Conservation (phyloP, 108 stramenopile species). For the Pseudonitzschia delicatissima region DNA sequence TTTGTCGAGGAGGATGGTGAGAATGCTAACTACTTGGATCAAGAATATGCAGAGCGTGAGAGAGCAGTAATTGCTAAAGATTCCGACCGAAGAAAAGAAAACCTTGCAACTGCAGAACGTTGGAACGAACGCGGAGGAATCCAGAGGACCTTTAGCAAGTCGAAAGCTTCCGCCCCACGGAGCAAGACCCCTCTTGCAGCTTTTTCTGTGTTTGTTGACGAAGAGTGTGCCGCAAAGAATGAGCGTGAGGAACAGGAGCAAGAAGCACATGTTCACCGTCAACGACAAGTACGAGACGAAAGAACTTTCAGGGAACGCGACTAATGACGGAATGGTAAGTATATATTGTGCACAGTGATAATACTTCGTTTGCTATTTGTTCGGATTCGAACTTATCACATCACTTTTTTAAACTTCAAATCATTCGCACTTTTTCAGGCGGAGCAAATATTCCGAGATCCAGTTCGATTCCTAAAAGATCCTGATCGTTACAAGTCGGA, state of each 20-base stretch:
- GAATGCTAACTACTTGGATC: conserved; percentile 38
- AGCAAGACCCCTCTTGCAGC: conserved; percentile 31
- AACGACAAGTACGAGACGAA: conserved; percentile 49
- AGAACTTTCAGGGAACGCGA: conserved; percentile 66
- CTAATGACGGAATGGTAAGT: conserved; percentile 70
- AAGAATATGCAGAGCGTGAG: conserved; percentile 14
- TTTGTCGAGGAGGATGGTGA: conserved; percentile 54
- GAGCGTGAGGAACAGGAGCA: conserved; percentile 25
- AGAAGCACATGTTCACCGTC: conserved; percentile 17
- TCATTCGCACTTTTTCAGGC: conserved; percentile 25
- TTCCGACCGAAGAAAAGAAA: conserved; percentile 71
- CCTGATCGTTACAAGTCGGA: conserved; percentile 52
- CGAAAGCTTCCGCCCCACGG: neutral
- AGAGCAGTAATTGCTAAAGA: conserved; percentile 47
- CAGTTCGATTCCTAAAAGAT: conserved; percentile 70
- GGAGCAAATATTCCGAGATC: conserved; percentile 65
- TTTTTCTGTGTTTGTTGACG: conserved; percentile 83
- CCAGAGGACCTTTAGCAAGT: conserved; percentile 4
- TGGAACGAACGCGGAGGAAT: conserved; percentile 85
- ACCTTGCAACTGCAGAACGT: conserved; percentile 52
- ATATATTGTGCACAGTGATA: neutral
- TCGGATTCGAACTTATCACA: neutral
- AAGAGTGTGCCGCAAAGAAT: conserved; percentile 51
- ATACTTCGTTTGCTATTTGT: neutral
- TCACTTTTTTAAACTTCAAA: neutral